Conservation (phyloP, 108 stramenopile species). For the Craspedostauros australis region DNA sequence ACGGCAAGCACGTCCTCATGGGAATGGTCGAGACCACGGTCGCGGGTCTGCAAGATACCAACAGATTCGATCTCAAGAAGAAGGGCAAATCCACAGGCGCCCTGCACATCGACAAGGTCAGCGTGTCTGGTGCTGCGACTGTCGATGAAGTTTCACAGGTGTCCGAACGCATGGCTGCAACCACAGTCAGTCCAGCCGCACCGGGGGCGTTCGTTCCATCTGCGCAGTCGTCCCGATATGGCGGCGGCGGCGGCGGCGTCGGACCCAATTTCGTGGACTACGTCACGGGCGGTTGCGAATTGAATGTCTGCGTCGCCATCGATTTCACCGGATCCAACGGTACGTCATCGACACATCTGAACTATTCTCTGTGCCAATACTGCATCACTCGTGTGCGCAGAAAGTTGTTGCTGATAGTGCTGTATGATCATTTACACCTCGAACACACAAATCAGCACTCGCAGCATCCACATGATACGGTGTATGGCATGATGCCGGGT, state of each 20-base stretch:
- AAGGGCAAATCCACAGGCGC: constrained; percentile 29
- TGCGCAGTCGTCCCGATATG: not conserved
- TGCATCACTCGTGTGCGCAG: not conserved
- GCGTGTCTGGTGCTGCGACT: constrained; percentile 10
- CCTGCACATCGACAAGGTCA: constrained; percentile 16
- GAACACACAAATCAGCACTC: too few species aligned
- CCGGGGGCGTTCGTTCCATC: too few species aligned
- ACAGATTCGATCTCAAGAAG: constrained; percentile 1
- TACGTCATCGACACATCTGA: not conserved
- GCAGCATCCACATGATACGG: too few species aligned
- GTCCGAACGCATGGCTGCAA: constrained; percentile 8
- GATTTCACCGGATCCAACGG: constrained; percentile 94
- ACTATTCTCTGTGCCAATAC: not conserved
- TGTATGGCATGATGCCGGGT: too few species aligned
- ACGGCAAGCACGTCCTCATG: constrained; percentile 52
- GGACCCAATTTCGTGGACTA: constrained; percentile 41
- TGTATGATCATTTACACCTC: constrained; percentile 42
- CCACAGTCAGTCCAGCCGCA: not conserved
- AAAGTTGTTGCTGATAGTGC: constrained; percentile 2
- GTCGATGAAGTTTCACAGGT: constrained; percentile 5
- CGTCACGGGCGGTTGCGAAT: constrained; percentile 42
- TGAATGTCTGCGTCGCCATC: constrained; percentile 68
- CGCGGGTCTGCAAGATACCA: constrained; percentile 12
- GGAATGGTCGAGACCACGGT: constrained; percentile 49
- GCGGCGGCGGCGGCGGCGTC: not conserved